A percentile compares a stretch with the other conserved stretches of the same genome.
These are phyloP conservation scores for Ogataea minuta DNA, from an alignment of 805 yeast genomes.

Conservation along the genomic window DNA sequence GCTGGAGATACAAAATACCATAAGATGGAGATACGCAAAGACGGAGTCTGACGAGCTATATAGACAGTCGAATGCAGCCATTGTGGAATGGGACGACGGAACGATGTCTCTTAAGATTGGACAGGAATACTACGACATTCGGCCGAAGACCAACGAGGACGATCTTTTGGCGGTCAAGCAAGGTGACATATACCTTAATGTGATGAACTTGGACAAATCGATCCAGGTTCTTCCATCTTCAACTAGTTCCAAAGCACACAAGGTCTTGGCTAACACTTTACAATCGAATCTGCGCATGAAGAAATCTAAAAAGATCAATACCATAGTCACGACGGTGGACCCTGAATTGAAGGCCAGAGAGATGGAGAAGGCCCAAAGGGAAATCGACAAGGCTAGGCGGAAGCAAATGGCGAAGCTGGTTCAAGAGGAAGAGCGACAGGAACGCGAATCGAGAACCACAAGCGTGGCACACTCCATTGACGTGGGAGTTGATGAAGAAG, in stretches of 20 bases:
- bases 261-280: conserved; percentile 71
- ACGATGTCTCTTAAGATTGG: conserved; percentile 83
- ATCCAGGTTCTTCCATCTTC: conserved; percentile 87
- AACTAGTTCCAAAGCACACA: conserved; percentile 80
- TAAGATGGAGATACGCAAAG: conserved; percentile 91
- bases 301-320: conserved; percentile 47
- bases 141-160: conserved; percentile 62
- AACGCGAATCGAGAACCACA: conserved; percentile 33
- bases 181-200: conserved; percentile 68
- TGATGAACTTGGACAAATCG: conserved; percentile 59
- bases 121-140: conserved; percentile 78
- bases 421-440: conserved; percentile 57
- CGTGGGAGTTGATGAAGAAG: conserved; percentile 37
- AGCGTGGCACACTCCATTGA: conserved; percentile 32
- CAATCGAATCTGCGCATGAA: conserved; percentile 44
- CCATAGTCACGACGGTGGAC: conserved; percentile 55
- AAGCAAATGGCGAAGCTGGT: conserved; percentile 53
- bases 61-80: conserved; percentile 85
- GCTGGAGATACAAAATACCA: conserved; percentile 52
- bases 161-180: conserved; percentile 71
- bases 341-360: conserved; percentile 67
- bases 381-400: conserved; percentile 61
- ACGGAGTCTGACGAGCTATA: conserved; percentile 68
- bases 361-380: conserved; percentile 65
- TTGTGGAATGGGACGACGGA: conserved; percentile 95